Percentiles rank a stretch among this genome's conserved stretches.
These are phyloP conservation scores for Trapa incisa DNA, from an alignment of 345 rosid genomes.

Conservation along the genomic window DNA sequence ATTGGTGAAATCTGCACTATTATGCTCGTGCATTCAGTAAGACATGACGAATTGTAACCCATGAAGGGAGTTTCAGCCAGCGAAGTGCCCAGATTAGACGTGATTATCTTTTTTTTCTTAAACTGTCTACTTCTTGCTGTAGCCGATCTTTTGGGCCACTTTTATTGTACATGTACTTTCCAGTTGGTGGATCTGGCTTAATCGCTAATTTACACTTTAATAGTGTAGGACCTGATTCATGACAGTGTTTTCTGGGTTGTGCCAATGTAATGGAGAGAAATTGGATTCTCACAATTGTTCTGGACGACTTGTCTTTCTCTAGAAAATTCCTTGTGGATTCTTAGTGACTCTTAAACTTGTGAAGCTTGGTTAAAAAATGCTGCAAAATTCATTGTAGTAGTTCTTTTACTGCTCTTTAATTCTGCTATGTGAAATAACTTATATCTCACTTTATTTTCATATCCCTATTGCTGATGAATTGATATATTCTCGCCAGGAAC, in stretches of 20 bases:
- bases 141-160: neutral
- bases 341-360: neutral
- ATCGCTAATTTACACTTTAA: neutral
- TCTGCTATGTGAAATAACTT: neutral
- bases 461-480: neutral
- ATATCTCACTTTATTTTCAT: neutral
- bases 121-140: neutral
- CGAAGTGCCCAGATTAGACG: neutral
- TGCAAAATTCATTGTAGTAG: neutral
- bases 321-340: neutral
- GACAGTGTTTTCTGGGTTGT: neutral
- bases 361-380: neutral
- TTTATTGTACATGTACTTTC: neutral
- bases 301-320: neutral
- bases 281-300: neutral
- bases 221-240: neutral
- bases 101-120: neutral
- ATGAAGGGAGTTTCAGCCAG: neutral
- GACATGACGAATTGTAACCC: neutral
- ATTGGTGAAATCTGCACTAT: neutral
- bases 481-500: conserved; percentile 32
- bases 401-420: neutral
- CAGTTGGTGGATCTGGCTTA: neutral
- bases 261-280: neutral
- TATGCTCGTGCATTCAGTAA: neutral